Conservation (phyloP, 768 basidiomycete species). For the Leccinum sublutescens region DNA sequence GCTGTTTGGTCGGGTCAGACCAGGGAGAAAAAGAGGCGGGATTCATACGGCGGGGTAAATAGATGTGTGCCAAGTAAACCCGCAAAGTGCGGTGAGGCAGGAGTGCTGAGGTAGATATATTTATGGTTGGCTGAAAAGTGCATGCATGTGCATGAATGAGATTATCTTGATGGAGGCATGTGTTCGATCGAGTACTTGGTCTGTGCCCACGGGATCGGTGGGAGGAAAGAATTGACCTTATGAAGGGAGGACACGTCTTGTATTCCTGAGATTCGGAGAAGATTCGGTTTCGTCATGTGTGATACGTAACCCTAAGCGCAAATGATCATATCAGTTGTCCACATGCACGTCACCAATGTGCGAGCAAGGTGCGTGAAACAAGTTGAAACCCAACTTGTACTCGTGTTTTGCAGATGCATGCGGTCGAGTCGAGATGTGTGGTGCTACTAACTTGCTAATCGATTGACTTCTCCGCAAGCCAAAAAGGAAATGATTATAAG, state of each 20-base stretch:
- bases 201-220: neutral
- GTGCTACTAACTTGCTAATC: too few species aligned
- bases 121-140: neutral
- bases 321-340: neutral
- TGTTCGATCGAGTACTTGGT: neutral
- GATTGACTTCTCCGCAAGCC: too few species aligned
- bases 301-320: neutral
- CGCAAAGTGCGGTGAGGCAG: neutral
- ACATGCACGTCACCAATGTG: neutral
- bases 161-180: neutral
- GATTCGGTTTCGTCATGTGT: neutral
- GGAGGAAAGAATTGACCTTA: neutral
- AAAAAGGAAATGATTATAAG: neutral
- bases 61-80: neutral
- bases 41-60: conserved; percentile 4
- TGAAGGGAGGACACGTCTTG: neutral
- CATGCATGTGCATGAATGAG: neutral
- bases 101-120: conserved; percentile 1
- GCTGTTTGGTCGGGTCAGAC: conserved; percentile 2
- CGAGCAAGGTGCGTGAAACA: neutral
- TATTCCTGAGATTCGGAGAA: neutral
- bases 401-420: neutral
- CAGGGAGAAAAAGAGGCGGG: neutral
- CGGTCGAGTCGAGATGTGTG: too few species aligned
- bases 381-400: neutral